A percentile compares a stretch with the other conserved stretches of the same genome.
Evolutionary conservation across 371 early-diverging fungal species (phyloP).

Genomic region (Mycotypha africana): DNA sequence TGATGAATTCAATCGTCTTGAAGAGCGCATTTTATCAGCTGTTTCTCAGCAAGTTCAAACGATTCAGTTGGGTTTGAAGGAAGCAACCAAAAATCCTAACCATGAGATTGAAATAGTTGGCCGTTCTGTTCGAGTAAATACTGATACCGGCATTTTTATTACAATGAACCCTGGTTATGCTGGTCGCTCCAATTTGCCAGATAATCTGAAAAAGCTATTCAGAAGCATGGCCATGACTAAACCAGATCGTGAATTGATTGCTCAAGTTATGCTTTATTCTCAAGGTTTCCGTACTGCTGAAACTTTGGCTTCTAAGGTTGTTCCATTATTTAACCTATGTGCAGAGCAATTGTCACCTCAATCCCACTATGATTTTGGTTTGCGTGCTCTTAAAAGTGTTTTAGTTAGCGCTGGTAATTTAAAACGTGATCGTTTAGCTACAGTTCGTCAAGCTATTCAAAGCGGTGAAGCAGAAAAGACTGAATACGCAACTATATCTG

Average conservation of each 20-base stretch:
- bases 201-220: slow-evolving; percentile 98
- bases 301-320: slow-evolving; percentile 89
- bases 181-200: slow-evolving; percentile 97
- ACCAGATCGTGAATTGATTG: slow-evolving; percentile 96
- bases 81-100: slow-evolving; percentile 52
- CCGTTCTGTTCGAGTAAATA: slow-evolving; percentile 79
- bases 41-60: slow-evolving; percentile 98
- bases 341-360: slow-evolving; percentile 91
- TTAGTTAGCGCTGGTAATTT: slow-evolving; percentile 96
- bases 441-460: slow-evolving; percentile 40
- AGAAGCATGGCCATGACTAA: slow-evolving; percentile 98
- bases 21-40: slow-evolving; percentile 95
- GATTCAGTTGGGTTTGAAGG: slow-evolving; percentile 92
- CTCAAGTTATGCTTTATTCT: slow-evolving; percentile 98
- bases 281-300: slow-evolving; percentile 98
- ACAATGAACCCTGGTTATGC: slow-evolving; percentile 99
- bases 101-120: slow-evolving; percentile 91
- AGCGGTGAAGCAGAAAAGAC: slow-evolving; percentile 35
- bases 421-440: slow-evolving; percentile 82
- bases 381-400: slow-evolving; percentile 98
- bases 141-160: slow-evolving; percentile 95
- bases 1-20: slow-evolving; percentile 99
- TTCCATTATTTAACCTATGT: slow-evolving; percentile 94
- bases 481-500: slow-evolving; percentile 55
- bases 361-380: slow-evolving; percentile 98